phyloP scores from a whole-genome alignment of 768 basidiomycete genomes.

The Strobilomyces dryophilus region DNA sequence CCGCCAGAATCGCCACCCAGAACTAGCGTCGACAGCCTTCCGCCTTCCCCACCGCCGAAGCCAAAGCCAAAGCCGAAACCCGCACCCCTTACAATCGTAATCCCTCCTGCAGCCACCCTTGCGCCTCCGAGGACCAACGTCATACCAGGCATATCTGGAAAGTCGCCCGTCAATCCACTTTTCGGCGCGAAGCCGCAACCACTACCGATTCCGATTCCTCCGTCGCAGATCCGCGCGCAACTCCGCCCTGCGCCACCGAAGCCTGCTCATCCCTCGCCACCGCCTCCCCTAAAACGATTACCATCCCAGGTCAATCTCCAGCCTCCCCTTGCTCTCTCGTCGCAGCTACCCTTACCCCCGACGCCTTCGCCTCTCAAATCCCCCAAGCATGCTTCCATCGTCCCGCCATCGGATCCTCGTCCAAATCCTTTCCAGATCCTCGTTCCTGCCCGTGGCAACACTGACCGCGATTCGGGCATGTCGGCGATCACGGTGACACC shows the following conservation, averaged over 20 bases:
- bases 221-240: constrained; percentile 26
- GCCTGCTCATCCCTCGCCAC: constrained; percentile 17
- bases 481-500: constrained; percentile 42
- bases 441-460: constrained; percentile 7
- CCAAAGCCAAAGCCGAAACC: constrained; percentile 16
- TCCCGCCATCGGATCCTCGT: constrained; percentile 7
- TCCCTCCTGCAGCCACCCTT: constrained; percentile 6
- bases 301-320: constrained; percentile 13
- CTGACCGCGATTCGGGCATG: constrained; percentile 31
- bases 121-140: constrained; percentile 16
- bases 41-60: constrained; percentile 22
- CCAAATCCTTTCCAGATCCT: constrained; percentile 21
- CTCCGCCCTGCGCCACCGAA: constrained; percentile 27
- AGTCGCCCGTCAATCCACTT: constrained; percentile 21
- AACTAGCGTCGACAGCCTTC: constrained; percentile 14
- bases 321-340: not conserved
- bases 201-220: constrained; percentile 25
- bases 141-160: constrained; percentile 21
- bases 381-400: constrained; percentile 1
- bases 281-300: constrained; percentile 19
- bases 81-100: constrained; percentile 7
- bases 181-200: constrained; percentile 24
- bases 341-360: constrained; percentile 11
- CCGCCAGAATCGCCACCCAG: constrained; percentile 4
- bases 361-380: constrained; percentile 2